Percentiles rank a stretch among this genome's conserved stretches.
phyloP scores from a whole-genome alignment of 1,284 basidiomycete genomes.

The Naganishia liquefaciens region DNA sequence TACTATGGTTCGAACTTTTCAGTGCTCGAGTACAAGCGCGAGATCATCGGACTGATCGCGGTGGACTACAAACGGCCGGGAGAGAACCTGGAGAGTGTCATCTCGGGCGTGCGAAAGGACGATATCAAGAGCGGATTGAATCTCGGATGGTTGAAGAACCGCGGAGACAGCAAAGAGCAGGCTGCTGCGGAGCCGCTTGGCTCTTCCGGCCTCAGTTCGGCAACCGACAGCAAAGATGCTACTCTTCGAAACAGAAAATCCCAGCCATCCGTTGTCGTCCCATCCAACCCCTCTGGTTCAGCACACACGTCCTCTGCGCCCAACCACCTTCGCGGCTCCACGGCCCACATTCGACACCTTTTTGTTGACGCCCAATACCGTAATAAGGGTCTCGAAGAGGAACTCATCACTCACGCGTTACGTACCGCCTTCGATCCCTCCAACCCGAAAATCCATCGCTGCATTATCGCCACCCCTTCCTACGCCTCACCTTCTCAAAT shows the following conservation, averaged over 20 bases:
- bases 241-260: slow-evolving; percentile 15
- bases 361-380: slow-evolving; percentile 69
- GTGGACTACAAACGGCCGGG: slow-evolving; percentile 60
- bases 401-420: slow-evolving; percentile 65
- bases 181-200: slow-evolving; percentile 34
- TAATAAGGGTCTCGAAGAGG: slow-evolving; percentile 62
- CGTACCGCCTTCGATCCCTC: slow-evolving; percentile 59
- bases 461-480: slow-evolving; percentile 19
- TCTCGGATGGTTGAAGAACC: slow-evolving; percentile 31
- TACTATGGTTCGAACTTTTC: slow-evolving; percentile 70
- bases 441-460: slow-evolving; percentile 1
- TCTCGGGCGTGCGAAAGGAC: slow-evolving; percentile 37
- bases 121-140: slow-evolving; percentile 47
- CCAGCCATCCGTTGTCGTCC: neutral
- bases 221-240: neutral
- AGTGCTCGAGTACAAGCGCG: slow-evolving; percentile 64
- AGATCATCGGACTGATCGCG: slow-evolving; percentile 68
- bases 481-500: slow-evolving; percentile 8
- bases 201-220: slow-evolving; percentile 3
- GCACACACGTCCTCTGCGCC: neutral
- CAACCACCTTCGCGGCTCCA: slow-evolving; percentile 52
- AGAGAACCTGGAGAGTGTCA: slow-evolving; percentile 35
- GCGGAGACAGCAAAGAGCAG: slow-evolving; percentile 36
- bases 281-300: neutral
- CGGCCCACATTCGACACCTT: slow-evolving; percentile 72